A percentile compares a stretch with the other conserved stretches of the same genome.
Conservation (phyloP, 257 asterid genomes). For the Nyctanthes arbortristis region DNA sequence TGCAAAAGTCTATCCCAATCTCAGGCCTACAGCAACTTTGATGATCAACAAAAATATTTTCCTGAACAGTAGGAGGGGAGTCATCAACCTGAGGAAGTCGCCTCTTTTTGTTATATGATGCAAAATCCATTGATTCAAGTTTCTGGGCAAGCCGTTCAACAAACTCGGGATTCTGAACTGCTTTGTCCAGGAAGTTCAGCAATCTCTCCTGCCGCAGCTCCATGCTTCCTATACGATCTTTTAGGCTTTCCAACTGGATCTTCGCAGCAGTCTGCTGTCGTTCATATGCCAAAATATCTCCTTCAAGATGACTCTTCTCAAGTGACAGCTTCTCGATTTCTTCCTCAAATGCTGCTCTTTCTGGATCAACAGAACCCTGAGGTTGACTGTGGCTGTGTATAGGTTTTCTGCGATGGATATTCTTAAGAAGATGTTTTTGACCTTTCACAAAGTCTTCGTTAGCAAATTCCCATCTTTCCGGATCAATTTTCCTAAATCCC, state of each 20-base stretch:
- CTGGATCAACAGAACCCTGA: constrained; percentile 73
- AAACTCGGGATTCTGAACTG: constrained; percentile 66
- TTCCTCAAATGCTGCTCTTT: constrained; percentile 81
- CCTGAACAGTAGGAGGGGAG: constrained; percentile 48
- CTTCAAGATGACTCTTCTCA: constrained; percentile 67
- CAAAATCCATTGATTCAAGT: constrained; percentile 79
- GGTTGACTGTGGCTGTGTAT: constrained; percentile 96
- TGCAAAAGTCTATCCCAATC: constrained; percentile 52
- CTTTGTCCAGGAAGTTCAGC: constrained; percentile 55
- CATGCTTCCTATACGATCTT: constrained; percentile 52
- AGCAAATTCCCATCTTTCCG: constrained; percentile 95
- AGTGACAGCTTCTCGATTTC: constrained; percentile 82
- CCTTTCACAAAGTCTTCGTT: constrained; percentile 89
- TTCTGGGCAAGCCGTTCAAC: constrained; percentile 66
- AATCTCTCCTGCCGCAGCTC: constrained; percentile 76
- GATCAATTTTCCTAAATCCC: constrained; percentile 96
- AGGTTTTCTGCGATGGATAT: constrained; percentile 89
- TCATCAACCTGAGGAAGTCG: constrained; percentile 66
- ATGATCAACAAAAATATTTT: constrained; percentile 47
- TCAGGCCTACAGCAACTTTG: constrained; percentile 56
- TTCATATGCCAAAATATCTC: constrained; percentile 44
- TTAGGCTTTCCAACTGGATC: constrained; percentile 58
- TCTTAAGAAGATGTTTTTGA: constrained; percentile 86
- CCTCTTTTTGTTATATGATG: constrained; percentile 79
- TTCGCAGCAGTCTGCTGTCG: constrained; percentile 67